phyloP scores from a whole-genome alignment of 2,329 filamentous ascomycete genomes.

The Geosmithia morbida region DNA sequence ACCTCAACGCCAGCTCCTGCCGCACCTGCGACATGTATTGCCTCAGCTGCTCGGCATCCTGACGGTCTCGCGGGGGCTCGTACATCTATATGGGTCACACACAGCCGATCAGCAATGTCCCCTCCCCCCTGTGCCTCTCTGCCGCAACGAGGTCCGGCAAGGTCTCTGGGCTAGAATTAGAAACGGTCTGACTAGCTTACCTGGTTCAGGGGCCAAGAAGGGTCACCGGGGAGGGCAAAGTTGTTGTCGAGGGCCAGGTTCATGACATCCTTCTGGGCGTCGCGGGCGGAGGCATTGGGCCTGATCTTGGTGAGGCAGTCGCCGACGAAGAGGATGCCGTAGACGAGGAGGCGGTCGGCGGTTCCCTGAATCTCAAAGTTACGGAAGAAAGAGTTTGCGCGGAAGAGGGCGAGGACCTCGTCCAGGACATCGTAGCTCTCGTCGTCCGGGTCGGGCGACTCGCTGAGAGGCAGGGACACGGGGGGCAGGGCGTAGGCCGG shows the following conservation, averaged over 20 bases:
- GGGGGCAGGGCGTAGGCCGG: constrained; percentile 75
- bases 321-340: constrained; percentile 89
- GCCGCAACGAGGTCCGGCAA: no score
- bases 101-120: not conserved
- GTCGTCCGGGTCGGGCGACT: constrained; percentile 66
- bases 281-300: constrained; percentile 48
- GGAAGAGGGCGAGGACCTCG: constrained; percentile 84
- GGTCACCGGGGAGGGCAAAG: constrained; percentile 90
- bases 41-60: constrained; percentile 77
- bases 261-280: constrained; percentile 60
- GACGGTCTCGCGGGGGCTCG: constrained; percentile 72
- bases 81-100: constrained; percentile 48
- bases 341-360: constrained; percentile 86
- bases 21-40: constrained; percentile 87
- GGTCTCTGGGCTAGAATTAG: not conserved
- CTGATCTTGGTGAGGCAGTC: constrained; percentile 83
- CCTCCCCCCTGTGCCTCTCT: not conserved
- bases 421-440: constrained; percentile 95
- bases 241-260: constrained; percentile 85
- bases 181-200: constrained; percentile 19
- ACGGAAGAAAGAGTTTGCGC: constrained; percentile 96
- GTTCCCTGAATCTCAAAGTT: constrained; percentile 99
- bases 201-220: constrained; percentile 86
- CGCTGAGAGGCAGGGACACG: constrained; percentile 40
- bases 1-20: constrained; percentile 72